A percentile compares a stretch with the other conserved stretches of the same genome.
These are phyloP conservation scores for Debaryomyces hansenii DNA, from an alignment of 805 yeast genomes.

Conservation along the genomic window DNA sequence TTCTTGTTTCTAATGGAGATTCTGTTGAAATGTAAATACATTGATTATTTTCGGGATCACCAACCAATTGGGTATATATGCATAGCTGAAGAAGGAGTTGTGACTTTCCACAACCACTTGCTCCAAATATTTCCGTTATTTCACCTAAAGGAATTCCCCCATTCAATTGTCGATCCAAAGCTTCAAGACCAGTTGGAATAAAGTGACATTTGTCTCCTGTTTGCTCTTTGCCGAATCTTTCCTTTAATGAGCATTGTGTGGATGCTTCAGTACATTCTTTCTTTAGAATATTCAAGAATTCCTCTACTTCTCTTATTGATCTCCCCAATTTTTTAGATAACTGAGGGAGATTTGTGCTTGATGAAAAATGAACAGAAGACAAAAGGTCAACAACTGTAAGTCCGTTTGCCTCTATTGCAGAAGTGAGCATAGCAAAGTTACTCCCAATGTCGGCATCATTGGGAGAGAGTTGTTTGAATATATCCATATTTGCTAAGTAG, in stretches of 20 bases:
- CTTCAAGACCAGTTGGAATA: conserved; percentile 24
- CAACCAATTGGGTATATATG: conserved; percentile 49
- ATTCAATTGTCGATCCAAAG: conserved; percentile 24
- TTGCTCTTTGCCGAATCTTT: neutral
- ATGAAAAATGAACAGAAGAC: conserved; percentile 6
- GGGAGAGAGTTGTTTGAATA: conserved; percentile 20
- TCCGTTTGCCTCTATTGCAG: conserved; percentile 22
- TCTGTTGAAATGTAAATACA: conserved; percentile 80
- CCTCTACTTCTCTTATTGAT: conserved; percentile 27
- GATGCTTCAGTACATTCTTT: conserved; percentile 3
- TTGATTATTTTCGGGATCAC: conserved; percentile 3
- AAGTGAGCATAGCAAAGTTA: conserved; percentile 15
- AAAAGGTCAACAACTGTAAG: conserved; percentile 25
- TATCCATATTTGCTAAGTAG: conserved; percentile 17
- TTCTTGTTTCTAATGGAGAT: conserved; percentile 62
- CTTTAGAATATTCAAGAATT: conserved; percentile 13
- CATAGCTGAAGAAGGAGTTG: conserved; percentile 72
- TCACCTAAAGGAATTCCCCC: conserved; percentile 34
- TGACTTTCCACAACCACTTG: conserved; percentile 84
- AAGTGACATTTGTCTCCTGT: neutral
- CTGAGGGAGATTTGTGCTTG: conserved; percentile 10
- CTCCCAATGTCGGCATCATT: conserved; percentile 7
- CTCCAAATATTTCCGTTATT: conserved; percentile 76
- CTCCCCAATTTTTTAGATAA: conserved; percentile 23
- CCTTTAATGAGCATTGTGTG: neutral